Evolutionary conservation across 1,284 basidiomycete species (phyloP).

Genomic region (Tilletia walkeri): DNA sequence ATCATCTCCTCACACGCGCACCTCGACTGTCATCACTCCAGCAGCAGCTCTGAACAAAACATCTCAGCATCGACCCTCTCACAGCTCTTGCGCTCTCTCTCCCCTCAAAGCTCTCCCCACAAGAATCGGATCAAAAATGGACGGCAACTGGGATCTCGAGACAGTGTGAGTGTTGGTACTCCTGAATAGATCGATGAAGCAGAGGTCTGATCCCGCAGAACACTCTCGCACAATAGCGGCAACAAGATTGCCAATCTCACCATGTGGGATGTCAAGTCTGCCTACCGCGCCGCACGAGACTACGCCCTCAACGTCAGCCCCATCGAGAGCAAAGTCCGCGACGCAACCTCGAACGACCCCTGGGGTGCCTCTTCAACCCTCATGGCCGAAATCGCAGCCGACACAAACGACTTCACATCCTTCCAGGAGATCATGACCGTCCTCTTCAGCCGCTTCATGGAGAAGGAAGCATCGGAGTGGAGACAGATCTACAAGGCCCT

Average conservation of each 20-base stretch:
- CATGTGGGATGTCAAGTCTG: slow-evolving; percentile 53
- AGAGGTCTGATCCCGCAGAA: not conserved
- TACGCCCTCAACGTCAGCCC: slow-evolving; percentile 88
- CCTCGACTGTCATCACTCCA: not conserved
- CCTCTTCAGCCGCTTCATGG: slow-evolving; percentile 77
- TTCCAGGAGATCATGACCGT: slow-evolving; percentile 99
- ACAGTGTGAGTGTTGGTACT: slow-evolving; percentile 3
- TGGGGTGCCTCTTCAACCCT: slow-evolving; percentile 98
- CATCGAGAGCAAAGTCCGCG: slow-evolving; percentile 94
- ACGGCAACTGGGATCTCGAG: slow-evolving; percentile 17
- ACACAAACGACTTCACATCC: slow-evolving; percentile 91
- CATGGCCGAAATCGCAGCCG: slow-evolving; percentile 97
- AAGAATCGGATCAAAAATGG: not conserved
- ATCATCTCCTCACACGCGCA: not conserved
- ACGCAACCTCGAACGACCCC: slow-evolving; percentile 96
- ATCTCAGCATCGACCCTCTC: too few relatives aligned
- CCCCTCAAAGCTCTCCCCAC: too few relatives aligned
- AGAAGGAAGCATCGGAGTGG: slow-evolving; percentile 97
- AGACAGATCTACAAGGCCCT: slow-evolving; percentile 89
- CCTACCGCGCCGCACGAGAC: slow-evolving; percentile 36
- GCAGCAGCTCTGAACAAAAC: not conserved
- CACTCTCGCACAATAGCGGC: slow-evolving; percentile 29
- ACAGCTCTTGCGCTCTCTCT: not conserved
- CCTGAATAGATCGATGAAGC: not conserved
- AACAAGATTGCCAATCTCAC: slow-evolving; percentile 52